Percentiles rank a stretch among this genome's conserved stretches.
These are phyloP conservation scores for Podila epicladia DNA, from an alignment of 192 early-diverging fungal species.

Conservation along the genomic window DNA sequence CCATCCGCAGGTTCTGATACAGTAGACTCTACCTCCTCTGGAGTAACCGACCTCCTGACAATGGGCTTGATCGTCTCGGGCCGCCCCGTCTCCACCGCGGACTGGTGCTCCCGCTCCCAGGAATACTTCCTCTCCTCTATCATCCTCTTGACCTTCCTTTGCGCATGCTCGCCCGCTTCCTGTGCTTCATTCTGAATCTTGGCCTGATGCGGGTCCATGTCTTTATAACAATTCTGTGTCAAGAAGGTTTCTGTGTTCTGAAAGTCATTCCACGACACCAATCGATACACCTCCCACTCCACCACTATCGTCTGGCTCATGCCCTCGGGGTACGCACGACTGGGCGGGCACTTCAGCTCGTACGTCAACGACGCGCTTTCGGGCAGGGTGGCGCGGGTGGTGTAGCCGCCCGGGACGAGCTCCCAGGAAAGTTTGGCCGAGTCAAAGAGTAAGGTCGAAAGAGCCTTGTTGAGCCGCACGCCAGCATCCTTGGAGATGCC, in stretches of 20 bases:
- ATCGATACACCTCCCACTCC: conserved; percentile 24
- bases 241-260: conserved; percentile 22
- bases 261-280: conserved; percentile 19
- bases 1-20: too few relatives aligned
- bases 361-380: conserved; percentile 13
- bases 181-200: not conserved
- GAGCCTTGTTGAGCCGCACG: conserved; percentile 42
- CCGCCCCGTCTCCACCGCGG: not conserved
- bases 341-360: conserved; percentile 19
- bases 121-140: not conserved
- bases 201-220: not conserved
- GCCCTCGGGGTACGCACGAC: conserved; percentile 3
- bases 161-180: not conserved
- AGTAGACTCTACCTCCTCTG: not conserved
- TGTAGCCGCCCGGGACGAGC: conserved; percentile 2
- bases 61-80: not conserved
- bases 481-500: conserved; percentile 41
- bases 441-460: not conserved
- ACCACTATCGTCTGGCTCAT: not conserved
- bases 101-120: not conserved
- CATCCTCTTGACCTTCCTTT: not conserved
- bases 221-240: conserved; percentile 18
- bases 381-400: conserved; percentile 18
- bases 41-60: not conserved
- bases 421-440: not conserved